Base-by-base conservation (phyloP, 2,329 filamentous ascomycete genomes). In the Dactylonectria macrodidyma region DNA sequence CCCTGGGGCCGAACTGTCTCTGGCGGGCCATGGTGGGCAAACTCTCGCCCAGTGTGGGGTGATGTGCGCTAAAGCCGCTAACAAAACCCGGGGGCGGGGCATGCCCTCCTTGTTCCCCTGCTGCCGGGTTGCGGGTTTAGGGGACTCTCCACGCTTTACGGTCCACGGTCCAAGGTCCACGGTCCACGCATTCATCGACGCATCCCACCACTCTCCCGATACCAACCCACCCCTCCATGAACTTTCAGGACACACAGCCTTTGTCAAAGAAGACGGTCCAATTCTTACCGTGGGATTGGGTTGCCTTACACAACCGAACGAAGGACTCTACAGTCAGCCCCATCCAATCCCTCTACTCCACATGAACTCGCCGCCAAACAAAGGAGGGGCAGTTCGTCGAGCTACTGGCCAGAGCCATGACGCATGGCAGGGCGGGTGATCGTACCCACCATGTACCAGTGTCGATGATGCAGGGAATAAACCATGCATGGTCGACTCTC, bases 51-150 rank as follows among this genome's bases (percentile, higher is more conserved):
- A 26, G 64, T 66, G 64, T 66, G 64, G 64, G 64, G 64, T 66
- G 64, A 66, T 66, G 52, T 62, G 59, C 64, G 59, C 64, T 52
- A 62, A 62, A 41, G 34, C 64, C 59, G 59, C 64, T 62, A 62
- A 46, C 54, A 62, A 66, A 66, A 66, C 64, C 64, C 59, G 64
- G 64, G 63, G 64, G 64, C 59, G 64, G 64, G 64, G 59, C 64
- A 59, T 59, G 59, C 48, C 47, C 59, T 33, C 36, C 38, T 50
- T 30, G 26, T 30, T 30, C 26, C 26, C 26, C 26, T 30, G 26
- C 26, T 30, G 26, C 26, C 26, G 26, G 47, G 33, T 22, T 30
- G 33, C 24, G 22, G 4, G 19, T 33, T 51, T 46, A 9, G 36
- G 36, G 36, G 26, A 30, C 26, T 30, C 26, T 30, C 26, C 26